A percentile compares a stretch with the other conserved stretches of the same genome.
Conservation (phyloP, 192 early-diverging fungal genomes). For the Coemansia sp. region DNA sequence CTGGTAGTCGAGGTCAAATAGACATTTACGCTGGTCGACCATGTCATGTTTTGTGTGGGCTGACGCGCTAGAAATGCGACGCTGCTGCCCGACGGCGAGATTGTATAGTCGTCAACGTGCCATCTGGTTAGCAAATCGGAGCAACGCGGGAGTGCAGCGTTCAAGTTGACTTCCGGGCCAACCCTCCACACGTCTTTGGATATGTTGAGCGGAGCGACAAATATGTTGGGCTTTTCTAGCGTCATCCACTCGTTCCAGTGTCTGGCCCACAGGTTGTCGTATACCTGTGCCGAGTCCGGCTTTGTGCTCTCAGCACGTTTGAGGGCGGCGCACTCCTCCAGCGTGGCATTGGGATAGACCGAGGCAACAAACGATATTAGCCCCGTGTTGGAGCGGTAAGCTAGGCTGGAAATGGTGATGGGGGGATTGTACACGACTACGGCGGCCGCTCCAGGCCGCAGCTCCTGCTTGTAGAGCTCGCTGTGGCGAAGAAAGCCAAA, state of each 20-base stretch:
- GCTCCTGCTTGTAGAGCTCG: conserved; percentile 21
- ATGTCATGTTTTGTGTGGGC: conserved; percentile 56
- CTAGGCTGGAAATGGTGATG: conserved; percentile 11
- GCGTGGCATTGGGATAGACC: conserved; percentile 29
- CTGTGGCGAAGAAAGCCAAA: conserved; percentile 24
- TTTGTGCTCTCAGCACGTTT: conserved; percentile 37
- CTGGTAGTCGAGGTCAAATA: conserved; percentile 57
- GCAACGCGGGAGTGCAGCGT: conserved; percentile 37
- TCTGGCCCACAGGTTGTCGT: conserved; percentile 67
- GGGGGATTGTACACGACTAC: conserved; percentile 15
- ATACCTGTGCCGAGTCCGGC: conserved; percentile 58
- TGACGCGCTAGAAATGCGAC: conserved; percentile 66
- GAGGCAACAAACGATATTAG: conserved; percentile 22
- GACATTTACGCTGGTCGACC: conserved; percentile 67
- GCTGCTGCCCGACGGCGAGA: conserved; percentile 60
- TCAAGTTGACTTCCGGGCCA: conserved; percentile 16
- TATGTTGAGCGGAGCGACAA: conserved; percentile 48
- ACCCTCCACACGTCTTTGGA: conserved; percentile 35
- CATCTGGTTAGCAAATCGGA: conserved; percentile 55
- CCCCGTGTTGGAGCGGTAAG: conserved; percentile 7
- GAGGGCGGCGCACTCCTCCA: conserved; percentile 53
- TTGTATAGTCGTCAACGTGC: conserved; percentile 57
- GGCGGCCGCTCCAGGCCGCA: neutral
- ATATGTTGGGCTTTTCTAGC: conserved; percentile 59
- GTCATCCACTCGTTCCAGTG: conserved; percentile 69